These are phyloP conservation scores for Malus asiatica DNA, from an alignment of 306 rosid species.

Conservation along the genomic window DNA sequence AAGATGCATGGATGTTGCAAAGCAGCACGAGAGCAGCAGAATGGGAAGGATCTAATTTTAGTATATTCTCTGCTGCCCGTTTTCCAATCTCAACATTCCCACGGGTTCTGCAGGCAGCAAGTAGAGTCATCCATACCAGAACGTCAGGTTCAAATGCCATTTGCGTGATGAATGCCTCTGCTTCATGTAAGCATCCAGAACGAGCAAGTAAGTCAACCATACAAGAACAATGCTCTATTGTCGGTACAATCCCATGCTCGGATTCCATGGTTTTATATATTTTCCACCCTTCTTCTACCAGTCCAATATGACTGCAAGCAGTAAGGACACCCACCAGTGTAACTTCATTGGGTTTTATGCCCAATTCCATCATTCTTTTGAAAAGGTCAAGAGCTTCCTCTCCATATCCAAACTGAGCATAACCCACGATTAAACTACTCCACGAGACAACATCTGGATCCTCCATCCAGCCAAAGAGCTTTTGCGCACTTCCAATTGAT, in stretches of 20 bases:
- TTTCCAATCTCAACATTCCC: slow-evolving; percentile 59
- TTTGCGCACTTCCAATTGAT: slow-evolving; percentile 45
- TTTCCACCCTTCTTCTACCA: slow-evolving; percentile 63
- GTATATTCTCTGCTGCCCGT: slow-evolving; percentile 56
- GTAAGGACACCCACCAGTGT: slow-evolving; percentile 65
- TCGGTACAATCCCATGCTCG: slow-evolving; percentile 48
- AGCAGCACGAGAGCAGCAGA: slow-evolving; percentile 67
- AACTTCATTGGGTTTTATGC: slow-evolving; percentile 54
- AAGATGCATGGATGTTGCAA: slow-evolving; percentile 55
- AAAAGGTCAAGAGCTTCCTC: slow-evolving; percentile 61
- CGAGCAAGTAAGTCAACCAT: slow-evolving; percentile 80
- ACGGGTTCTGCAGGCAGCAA: slow-evolving; percentile 58
- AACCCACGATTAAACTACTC: slow-evolving; percentile 78
- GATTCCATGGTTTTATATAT: slow-evolving; percentile 46
- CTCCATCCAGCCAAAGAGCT: slow-evolving; percentile 42
- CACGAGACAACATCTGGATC: slow-evolving; percentile 60
- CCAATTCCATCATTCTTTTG: slow-evolving; percentile 38
- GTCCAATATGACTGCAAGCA: slow-evolving; percentile 73
- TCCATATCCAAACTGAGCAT: slow-evolving; percentile 63
- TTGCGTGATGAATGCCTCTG: slow-evolving; percentile 48
- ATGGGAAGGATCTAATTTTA: slow-evolving; percentile 54
- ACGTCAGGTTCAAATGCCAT: slow-evolving; percentile 50
- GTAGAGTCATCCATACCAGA: slow-evolving; percentile 64
- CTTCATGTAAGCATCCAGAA: slow-evolving; percentile 58
- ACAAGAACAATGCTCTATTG: slow-evolving; percentile 69